phyloP scores from a whole-genome alignment of 148 eudicot species.

The Linanthus parryae region DNA sequence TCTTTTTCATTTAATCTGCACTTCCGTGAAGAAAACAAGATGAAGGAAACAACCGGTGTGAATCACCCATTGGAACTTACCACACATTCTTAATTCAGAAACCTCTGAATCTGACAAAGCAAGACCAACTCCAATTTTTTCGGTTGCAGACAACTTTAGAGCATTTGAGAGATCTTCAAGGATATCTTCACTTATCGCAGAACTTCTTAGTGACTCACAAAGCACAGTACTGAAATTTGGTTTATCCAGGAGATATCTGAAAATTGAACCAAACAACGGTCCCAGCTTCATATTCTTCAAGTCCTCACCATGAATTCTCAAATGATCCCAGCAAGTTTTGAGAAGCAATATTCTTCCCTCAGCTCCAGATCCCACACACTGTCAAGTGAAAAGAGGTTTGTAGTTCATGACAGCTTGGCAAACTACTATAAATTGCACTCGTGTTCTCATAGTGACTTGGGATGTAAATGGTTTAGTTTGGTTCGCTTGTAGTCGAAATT shows the following conservation, averaged over 20 bases:
- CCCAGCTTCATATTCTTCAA: conserved; percentile 45
- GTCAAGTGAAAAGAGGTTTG: conserved; percentile 8
- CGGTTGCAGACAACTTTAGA: conserved; percentile 51
- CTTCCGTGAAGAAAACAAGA: neutral
- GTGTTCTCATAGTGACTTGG: neutral
- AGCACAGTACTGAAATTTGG: conserved; percentile 78
- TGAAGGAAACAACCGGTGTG: neutral
- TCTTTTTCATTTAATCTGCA: neutral
- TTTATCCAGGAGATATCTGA: conserved; percentile 53
- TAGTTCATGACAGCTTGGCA: neutral
- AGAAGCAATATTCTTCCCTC: conserved; percentile 69
- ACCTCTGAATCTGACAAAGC: conserved; percentile 76
- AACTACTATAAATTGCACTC: neutral
- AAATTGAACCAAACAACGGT: conserved; percentile 51
- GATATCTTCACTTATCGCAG: conserved; percentile 53
- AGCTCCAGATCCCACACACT: conserved; percentile 52
- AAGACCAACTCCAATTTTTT: conserved; percentile 82
- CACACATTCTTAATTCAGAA: conserved; percentile 50
- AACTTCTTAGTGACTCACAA: conserved; percentile 47
- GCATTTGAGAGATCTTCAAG: conserved; percentile 61
- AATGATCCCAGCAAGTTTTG: conserved; percentile 60
- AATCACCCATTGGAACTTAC: conserved; percentile 24
- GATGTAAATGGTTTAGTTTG: neutral
- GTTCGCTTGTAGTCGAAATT: neutral
- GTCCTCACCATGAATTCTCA: conserved; percentile 42